Base-by-base conservation (phyloP, 352 stramenopile species). In the Phytophthora pinifolia region DNA sequence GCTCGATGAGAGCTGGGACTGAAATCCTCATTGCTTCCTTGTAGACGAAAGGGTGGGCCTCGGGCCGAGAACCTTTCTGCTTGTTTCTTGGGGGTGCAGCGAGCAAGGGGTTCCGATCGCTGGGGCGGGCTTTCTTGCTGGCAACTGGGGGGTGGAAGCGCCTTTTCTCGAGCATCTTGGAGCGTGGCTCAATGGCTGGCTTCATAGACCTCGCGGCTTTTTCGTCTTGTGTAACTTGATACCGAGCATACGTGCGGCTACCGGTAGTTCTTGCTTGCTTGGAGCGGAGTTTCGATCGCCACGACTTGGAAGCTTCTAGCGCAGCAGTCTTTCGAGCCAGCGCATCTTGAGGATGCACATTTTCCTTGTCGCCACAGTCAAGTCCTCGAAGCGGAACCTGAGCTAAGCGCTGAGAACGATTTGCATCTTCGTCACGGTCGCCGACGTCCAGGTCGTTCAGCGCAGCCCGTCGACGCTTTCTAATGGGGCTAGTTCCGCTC, bases 11-110 rank as follows among this genome's bases (percentile, higher is more conserved):
- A 3, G 43, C 18, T 42, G 36, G 13, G 32, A 69, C 35, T 20
- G 76, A 82, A 18, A 83, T 74, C 20, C 70, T 73, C 67, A 88
- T 82, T 4, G 62, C 59, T 65, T 88, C 74, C 15, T 44, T 14
- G 46, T 69, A 66, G 49, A 59, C 39, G 18, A 69, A 72, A 50
- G 49, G 53, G 7, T 43, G 47, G 12, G 15, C 14, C 34, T 52
- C 36, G 15, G 31, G 34, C 9, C 33, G 36, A 20, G 2, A 32
- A 10, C 44, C n/a, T 44, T 67, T 73, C 49, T 59, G 27, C 39
- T 75, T 69, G 15, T 9, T 45, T 20, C n/a, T 47, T 35, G n/a
- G 45, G 44, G 3, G 48, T 53, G 20, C n/a, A 7, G 14, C 36
- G 37, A 44, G 15, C 43, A 39, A 7, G 13, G 20, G 33, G 39